Evolutionary conservation across 1,284 basidiomycete genomes (phyloP).

Genomic region (Coniophora puteana): DNA sequence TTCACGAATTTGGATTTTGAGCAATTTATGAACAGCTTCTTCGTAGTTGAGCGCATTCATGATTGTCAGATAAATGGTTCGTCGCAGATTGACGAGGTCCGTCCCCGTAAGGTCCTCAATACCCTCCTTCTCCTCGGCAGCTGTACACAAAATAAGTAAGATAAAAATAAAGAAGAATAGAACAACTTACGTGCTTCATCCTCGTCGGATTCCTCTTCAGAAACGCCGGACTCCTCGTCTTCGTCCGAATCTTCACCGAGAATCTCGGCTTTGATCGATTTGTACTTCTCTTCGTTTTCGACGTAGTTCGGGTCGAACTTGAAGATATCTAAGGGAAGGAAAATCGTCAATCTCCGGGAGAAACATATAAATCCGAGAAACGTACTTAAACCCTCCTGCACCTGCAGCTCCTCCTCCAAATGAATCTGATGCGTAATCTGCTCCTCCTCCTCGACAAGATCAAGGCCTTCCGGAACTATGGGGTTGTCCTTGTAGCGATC

Average conservation of each 20-base stretch:
- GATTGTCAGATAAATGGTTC: conserved; percentile 95
- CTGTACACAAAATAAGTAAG: conserved; percentile 27
- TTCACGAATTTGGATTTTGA: conserved; percentile 89
- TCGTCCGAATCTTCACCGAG: conserved; percentile 82
- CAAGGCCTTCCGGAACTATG: conserved; percentile 87
- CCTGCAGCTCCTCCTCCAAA: conserved; percentile 89
- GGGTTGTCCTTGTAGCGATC: conserved; percentile 99
- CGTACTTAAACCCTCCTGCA: conserved; percentile 92
- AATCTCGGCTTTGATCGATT: conserved; percentile 90
- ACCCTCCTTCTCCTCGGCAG: conserved; percentile 74
- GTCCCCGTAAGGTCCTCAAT: conserved; percentile 96
- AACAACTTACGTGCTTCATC: conserved; percentile 46
- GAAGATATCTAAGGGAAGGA: conserved; percentile 80
- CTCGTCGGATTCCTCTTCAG: conserved; percentile 56
- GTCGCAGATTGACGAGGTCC: conserved; percentile 91
- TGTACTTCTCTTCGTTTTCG: conserved; percentile 94
- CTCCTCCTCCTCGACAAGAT: conserved; percentile 96
- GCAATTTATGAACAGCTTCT: conserved; percentile 96
- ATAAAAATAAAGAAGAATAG: conserved; percentile 1
- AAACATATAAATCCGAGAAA: conserved; percentile 14
- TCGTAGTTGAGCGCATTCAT: conserved; percentile 99
- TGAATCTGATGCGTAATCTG: conserved; percentile 94
- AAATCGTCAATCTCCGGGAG: background rate
- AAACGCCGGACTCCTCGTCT: conserved; percentile 60
- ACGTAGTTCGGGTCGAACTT: conserved; percentile 88